Conservation (phyloP, 2,329 filamentous ascomycete genomes). For the Cladosporium sp. region DNA sequence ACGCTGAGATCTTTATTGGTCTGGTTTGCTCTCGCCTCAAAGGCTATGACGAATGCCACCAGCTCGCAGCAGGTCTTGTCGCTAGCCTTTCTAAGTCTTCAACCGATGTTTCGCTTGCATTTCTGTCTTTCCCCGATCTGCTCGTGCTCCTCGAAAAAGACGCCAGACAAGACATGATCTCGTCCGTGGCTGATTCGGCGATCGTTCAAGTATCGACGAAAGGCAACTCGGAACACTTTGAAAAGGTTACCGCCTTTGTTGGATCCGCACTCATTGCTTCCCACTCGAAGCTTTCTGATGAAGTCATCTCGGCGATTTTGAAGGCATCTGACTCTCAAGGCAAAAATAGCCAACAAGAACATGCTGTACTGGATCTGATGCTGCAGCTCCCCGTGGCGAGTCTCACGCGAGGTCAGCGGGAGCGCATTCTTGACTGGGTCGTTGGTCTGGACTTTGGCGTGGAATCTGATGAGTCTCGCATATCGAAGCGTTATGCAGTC, state of each 20-base stretch:
- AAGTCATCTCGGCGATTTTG: background rate
- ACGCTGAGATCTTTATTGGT: constrained; percentile 2
- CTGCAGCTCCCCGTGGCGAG: background rate
- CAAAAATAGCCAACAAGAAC: background rate
- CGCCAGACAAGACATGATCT: background rate
- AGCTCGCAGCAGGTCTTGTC: background rate
- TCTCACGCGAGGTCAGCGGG: constrained; percentile 4
- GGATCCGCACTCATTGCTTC: background rate
- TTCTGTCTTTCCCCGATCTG: constrained; percentile 5
- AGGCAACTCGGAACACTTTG: no score
- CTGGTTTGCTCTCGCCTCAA: constrained; percentile 1
- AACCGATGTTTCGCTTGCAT: background rate
- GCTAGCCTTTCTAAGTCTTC: background rate
- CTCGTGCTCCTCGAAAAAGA: background rate
- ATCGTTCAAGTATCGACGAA: no score
- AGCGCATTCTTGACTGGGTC: constrained; percentile 5
- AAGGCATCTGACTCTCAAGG: background rate
- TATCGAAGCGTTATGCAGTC: constrained; percentile 1
- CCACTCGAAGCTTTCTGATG: constrained; percentile 5
- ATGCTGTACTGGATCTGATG: constrained; percentile 4
- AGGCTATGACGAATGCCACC: background rate
- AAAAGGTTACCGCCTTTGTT: background rate
- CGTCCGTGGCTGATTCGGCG: background rate
- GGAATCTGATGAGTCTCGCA: background rate
- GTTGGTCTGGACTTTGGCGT: background rate